Percentiles rank a stretch among this genome's conserved stretches.
Evolutionary conservation across 164 flowering plant genomes (phyloP).

Genomic region (Piper betle): DNA sequence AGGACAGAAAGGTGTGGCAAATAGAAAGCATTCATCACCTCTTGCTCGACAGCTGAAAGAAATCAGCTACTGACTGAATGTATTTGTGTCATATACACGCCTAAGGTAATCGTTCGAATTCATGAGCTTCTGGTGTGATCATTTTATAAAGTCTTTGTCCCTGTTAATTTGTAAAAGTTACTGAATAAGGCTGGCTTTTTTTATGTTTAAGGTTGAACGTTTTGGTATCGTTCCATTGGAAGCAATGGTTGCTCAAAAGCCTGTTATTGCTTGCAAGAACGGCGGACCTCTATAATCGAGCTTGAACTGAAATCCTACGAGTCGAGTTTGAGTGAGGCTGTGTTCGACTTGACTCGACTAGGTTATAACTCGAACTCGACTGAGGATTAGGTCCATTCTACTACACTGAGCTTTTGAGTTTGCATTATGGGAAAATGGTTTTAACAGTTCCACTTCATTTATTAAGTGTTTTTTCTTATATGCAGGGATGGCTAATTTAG

Average conservation of each 20-base stretch:
- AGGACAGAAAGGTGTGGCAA: slow-evolving; percentile 51
- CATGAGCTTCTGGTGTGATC: background rate
- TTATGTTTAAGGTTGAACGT: slow-evolving; percentile 67
- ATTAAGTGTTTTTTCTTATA: no score
- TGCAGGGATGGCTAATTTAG: no score
- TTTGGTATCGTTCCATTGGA: slow-evolving; percentile 95
- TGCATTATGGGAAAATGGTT: no score
- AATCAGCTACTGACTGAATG: slow-evolving; percentile 74
- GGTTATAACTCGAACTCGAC: no score
- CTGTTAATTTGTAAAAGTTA: background rate
- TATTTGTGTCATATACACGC: slow-evolving; percentile 80
- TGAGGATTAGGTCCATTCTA: no score
- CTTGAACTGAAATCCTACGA: no score
- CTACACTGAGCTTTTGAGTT: no score
- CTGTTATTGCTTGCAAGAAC: slow-evolving; percentile 91
- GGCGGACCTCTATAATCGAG: slow-evolving; percentile 93
- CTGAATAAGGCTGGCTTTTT: slow-evolving; percentile 21
- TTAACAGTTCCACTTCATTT: no score
- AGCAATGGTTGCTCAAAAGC: slow-evolving; percentile 94
- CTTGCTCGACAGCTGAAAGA: slow-evolving; percentile 82
- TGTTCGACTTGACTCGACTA: no score
- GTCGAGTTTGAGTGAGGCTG: no score
- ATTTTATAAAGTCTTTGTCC: background rate
- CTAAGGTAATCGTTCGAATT: slow-evolving; percentile 35
- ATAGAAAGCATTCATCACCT: slow-evolving; percentile 64